Percentiles rank a stretch among this genome's conserved stretches.
Evolutionary conservation across 257 asterid genomes (phyloP).

Genomic region (Jacaranda copaia): DNA sequence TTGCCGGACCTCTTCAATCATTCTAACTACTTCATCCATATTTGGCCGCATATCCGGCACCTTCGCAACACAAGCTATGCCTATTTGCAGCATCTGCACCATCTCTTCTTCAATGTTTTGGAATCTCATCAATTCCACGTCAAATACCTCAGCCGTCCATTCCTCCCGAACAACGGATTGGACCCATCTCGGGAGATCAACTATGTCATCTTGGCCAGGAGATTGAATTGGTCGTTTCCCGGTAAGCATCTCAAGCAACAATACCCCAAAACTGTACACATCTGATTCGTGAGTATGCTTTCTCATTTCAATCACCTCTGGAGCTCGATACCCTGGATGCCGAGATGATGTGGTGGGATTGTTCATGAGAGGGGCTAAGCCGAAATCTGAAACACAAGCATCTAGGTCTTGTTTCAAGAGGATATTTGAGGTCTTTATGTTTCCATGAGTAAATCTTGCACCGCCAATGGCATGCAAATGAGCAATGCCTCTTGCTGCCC

Average conservation of each 20-base stretch:
- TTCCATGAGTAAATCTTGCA: conserved; percentile 78
- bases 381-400: conserved; percentile 75
- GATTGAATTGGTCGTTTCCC: conserved; percentile 87
- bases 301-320: conserved; percentile 75
- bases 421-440: conserved; percentile 81
- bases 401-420: conserved; percentile 79
- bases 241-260: conserved; percentile 90
- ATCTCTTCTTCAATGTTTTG: conserved; percentile 90
- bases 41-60: conserved; percentile 82
- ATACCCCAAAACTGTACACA: conserved; percentile 91
- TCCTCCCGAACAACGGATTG: conserved; percentile 97
- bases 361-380: conserved; percentile 88
- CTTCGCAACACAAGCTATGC: conserved; percentile 86
- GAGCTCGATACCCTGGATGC: conserved; percentile 81
- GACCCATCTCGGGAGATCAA: conserved; percentile 93
- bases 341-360: conserved; percentile 72
- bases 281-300: conserved; percentile 85
- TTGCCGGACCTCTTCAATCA: conserved; percentile 83
- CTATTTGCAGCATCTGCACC: conserved; percentile 97
- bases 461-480: conserved; percentile 80
- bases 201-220: conserved; percentile 76
- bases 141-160: conserved; percentile 97
- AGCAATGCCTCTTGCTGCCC: conserved; percentile 85
- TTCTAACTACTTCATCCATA: conserved; percentile 84
- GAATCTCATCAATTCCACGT: conserved; percentile 76